These are phyloP conservation scores for Litchi chinensis DNA, from an alignment of 345 rosid genomes.

Conservation along the genomic window DNA sequence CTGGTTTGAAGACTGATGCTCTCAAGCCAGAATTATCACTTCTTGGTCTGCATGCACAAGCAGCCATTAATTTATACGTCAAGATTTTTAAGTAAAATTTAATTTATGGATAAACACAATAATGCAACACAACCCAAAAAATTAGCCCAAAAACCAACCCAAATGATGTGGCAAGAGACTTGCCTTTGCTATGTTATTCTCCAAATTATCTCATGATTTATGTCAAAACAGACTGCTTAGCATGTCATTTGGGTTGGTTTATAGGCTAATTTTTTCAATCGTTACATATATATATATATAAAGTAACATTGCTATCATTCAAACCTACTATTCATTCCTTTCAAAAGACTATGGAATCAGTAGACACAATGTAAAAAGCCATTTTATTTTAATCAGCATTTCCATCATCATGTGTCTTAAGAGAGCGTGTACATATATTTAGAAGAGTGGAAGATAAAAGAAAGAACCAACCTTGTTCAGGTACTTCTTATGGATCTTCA, in stretches of 20 bases:
- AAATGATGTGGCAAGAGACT: too few species aligned
- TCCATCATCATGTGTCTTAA: slow-evolving; percentile 13
- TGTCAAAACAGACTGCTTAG: too few species aligned
- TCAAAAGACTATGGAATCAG: slow-evolving; percentile 8
- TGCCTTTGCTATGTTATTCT: too few species aligned
- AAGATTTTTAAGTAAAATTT: neutral
- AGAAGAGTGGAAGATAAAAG: neutral
- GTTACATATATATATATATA: neutral
- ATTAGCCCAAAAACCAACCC: too few species aligned
- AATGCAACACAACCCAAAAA: too few species aligned
- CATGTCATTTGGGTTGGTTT: too few species aligned
- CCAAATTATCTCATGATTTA: too few species aligned
- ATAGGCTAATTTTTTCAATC: too few species aligned
- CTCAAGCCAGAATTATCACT: slow-evolving; percentile 19
- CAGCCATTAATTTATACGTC: neutral
- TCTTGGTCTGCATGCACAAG: slow-evolving; percentile 48
- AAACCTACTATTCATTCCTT: neutral
- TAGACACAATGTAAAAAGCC: slow-evolving; percentile 16
- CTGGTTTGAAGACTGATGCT: neutral
- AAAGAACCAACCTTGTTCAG: slow-evolving; percentile 56
- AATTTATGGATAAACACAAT: too few species aligned
- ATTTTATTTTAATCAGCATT: slow-evolving; percentile 24
- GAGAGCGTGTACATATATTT: neutral
- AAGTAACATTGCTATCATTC: neutral
- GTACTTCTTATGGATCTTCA: slow-evolving; percentile 84